Base-by-base conservation (phyloP, 2,329 filamentous ascomycete species). In the Hysterium pulicare region DNA sequence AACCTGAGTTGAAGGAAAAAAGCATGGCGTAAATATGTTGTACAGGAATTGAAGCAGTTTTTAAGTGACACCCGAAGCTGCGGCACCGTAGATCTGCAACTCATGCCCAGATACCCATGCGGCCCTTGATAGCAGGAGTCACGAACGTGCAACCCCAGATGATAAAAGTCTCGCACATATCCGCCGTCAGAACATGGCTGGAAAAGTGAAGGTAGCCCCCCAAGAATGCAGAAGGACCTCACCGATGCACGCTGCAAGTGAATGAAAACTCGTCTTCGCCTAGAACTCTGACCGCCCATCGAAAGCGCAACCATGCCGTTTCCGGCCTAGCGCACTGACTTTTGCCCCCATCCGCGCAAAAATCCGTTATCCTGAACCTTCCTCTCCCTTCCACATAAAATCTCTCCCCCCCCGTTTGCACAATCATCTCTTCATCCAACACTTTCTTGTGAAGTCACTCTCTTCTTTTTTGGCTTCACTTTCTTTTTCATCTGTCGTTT, bases 391-490 rank as follows among this genome's bases (percentile, higher is more conserved):
- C 50, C 51, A 47, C 45, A 53, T n/a, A n/a, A n/a, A n/a, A n/a
- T n/a, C n/a, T 47, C 54, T 55, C 55, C 48, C 47, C 48, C 53
- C 46, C 46, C 55, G 58, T 66, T 59, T 63, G 58, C 56, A 44
- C 45, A 47, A 51, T 45, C 55, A 55, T 19, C 28, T 41, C 50
- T 48, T 52, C 48, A 47, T 45, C 48, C 56, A 58, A 58, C 53
- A 49, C 57, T 44, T 53, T 50, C 20, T 6, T 57, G 61, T 66
- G 61, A 65, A 66, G 61, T 61, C 62, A 33, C 34, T 40, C 37
- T 60, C 55, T 53, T 61, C 62, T 57, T 66, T 46, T 67, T 66
- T 62, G 63, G 54, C 63, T 67, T 66, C 63, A 63, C 61, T 50
- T 58, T 66, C 58, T 44, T 66, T 35, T 65, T 59, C 57, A 61